Evolutionary conservation across 805 yeast genomes (phyloP), one percentile per base, ranked within the genome.

Genomic region (Saturnispora dispora): DNA sequence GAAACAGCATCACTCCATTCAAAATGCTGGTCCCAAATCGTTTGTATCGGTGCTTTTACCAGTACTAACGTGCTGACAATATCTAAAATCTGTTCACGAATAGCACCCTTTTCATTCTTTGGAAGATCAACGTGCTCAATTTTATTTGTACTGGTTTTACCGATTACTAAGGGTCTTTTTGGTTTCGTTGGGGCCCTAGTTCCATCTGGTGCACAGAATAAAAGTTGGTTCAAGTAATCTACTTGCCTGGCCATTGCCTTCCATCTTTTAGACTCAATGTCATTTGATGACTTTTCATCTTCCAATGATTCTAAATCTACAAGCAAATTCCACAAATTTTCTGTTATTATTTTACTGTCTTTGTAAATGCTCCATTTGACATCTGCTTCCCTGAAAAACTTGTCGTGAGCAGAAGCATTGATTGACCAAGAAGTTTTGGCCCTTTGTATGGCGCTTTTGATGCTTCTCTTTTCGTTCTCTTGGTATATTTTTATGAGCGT

Each of bases 21-120:
- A 52, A 88, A 77, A 59, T 79, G 79, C 10, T 82, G 60, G 37
- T 75, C 72, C 96, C 96, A 90, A 1, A 89, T 87, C 30, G 76
- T 68, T 36, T 77, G 71, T 5, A 81, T 80, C 1, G 75, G 73
- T 22, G 83, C 78, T 39, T 79, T 76, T 15, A 91, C 78, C 15
- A 83, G 68, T 3, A 89, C 79, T 82, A 90, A 78, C 35, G 85
- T 95, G 13, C 79, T 82, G 0, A 80, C 78, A 75, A 80, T 73
- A 9, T 76, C 79, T 43, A 69, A 69, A 4, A 89, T 67, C 27
- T 76, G 74, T 1, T 59, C 58, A 9, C 70, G 69, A 27, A 75
- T 58, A 2, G 51, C 53, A 15, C 64, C 62, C 51, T 82, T 81
- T 2, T 58, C 55, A 0, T 63, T 63, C 0, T 52, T 49, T 5